phyloP scores from a whole-genome alignment of 805 yeast species.

The Ascoidea rubescens region DNA sequence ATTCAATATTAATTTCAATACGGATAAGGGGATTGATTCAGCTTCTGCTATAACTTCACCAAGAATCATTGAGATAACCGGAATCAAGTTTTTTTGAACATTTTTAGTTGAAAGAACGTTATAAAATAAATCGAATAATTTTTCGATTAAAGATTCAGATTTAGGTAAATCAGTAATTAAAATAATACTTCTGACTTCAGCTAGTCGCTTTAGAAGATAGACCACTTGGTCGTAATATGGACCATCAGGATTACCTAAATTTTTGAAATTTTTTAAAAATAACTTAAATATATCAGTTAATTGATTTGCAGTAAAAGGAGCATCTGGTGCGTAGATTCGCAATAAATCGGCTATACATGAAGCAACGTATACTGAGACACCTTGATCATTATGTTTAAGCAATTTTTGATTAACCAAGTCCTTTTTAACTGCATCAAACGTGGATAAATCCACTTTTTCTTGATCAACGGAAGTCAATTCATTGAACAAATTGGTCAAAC shows the following conservation, averaged over 20 bases:
- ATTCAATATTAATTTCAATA: slow-evolving; percentile 50
- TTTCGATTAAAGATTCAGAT: slow-evolving; percentile 36
- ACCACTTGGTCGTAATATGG: slow-evolving; percentile 51
- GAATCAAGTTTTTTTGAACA: slow-evolving; percentile 38
- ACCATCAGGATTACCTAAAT: slow-evolving; percentile 38
- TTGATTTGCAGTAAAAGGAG: slow-evolving; percentile 62
- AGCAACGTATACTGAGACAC: slow-evolving; percentile 56
- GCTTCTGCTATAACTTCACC: slow-evolving; percentile 64
- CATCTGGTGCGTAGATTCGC: slow-evolving; percentile 77
- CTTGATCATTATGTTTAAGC: slow-evolving; percentile 43
- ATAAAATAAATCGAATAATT: slow-evolving; percentile 50
- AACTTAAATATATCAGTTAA: slow-evolving; percentile 53
- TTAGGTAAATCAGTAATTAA: slow-evolving; percentile 59
- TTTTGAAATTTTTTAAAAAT: slow-evolving; percentile 47
- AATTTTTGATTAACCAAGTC: slow-evolving; percentile 48
- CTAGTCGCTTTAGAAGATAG: slow-evolving; percentile 50
- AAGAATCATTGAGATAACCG: slow-evolving; percentile 45
- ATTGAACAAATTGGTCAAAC: neutral
- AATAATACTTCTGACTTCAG: slow-evolving; percentile 65
- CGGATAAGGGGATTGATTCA: slow-evolving; percentile 44
- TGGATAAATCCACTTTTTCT: slow-evolving; percentile 33
- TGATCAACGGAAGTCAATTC: slow-evolving; percentile 31
- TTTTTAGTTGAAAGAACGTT: slow-evolving; percentile 34
- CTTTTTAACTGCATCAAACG: slow-evolving; percentile 30
- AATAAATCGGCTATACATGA: slow-evolving; percentile 68